Conservation (phyloP, 1,139 yeast species). For the Geotrichum macrosporum region DNA sequence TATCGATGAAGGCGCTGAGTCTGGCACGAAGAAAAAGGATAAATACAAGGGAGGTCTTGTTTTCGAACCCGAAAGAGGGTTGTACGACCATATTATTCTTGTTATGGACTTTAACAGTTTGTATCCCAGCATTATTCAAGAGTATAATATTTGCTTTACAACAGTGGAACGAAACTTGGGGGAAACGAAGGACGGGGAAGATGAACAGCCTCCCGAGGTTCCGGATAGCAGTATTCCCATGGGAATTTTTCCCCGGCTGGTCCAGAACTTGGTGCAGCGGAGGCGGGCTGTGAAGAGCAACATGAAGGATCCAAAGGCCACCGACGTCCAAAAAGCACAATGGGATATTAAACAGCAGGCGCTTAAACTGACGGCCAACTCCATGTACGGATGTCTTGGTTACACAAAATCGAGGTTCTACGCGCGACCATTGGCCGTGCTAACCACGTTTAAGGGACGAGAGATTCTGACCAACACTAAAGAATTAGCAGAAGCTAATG, state of each 20-base stretch:
- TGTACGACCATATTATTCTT: constrained; percentile 79
- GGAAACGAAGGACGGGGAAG: constrained; percentile 34
- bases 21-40: constrained; percentile 55
- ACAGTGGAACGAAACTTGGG: constrained; percentile 62
- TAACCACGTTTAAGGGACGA: constrained; percentile 93
- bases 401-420: constrained; percentile 87
- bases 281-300: constrained; percentile 90
- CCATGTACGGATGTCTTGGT: constrained; percentile 99
- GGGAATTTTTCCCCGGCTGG: constrained; percentile 83
- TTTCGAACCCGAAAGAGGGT: constrained; percentile 93
- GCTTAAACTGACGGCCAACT: constrained; percentile 91
- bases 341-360: constrained; percentile 97
- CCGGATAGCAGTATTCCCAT: constrained; percentile 58
- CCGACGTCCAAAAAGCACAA: constrained; percentile 53
- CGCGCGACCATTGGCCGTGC: constrained; percentile 93
- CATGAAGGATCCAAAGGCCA: constrained; percentile 68
- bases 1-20: constrained; percentile 33
- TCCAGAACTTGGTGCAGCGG: constrained; percentile 79
- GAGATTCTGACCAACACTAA: constrained; percentile 92
- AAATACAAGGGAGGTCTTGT: constrained; percentile 96
- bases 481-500: constrained; percentile 81
- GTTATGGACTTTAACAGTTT: constrained; percentile 98
- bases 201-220: constrained; percentile 65
- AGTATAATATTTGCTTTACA: constrained; percentile 93
- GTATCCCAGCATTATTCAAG: constrained; percentile 97